phyloP scores from a whole-genome alignment of 495 filamentous ascomycete genomes.

The Penicillium malachiteum region DNA sequence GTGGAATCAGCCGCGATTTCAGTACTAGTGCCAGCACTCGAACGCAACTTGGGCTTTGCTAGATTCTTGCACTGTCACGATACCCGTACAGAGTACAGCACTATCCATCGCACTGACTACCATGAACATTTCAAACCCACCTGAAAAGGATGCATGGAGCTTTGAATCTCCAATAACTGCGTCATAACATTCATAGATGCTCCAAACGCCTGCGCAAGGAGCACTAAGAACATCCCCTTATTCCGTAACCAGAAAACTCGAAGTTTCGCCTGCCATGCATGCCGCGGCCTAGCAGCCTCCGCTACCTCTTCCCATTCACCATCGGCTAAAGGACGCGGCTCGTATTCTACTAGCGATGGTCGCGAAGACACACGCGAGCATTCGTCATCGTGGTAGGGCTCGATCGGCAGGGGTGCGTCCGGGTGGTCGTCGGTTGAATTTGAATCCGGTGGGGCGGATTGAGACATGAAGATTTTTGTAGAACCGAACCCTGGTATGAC shows the following conservation, averaged over 20 bases:
- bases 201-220: conserved; percentile 79
- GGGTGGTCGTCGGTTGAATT: conserved; percentile 3
- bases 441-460: neutral
- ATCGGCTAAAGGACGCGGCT: conserved; percentile 24
- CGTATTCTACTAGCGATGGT: conserved; percentile 17
- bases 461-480: no score
- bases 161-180: conserved; percentile 72
- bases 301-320: conserved; percentile 4
- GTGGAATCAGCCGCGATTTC: neutral
- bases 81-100: neutral
- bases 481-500: no score
- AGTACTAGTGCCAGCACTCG: neutral
- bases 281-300: conserved; percentile 15
- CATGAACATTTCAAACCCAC: conserved; percentile 34
- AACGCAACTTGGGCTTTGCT: no score
- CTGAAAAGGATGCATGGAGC: conserved; percentile 80
- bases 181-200: conserved; percentile 86
- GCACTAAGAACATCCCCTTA: conserved; percentile 71
- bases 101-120: no score
- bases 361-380: neutral
- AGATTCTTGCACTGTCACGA: neutral
- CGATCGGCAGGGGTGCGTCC: conserved; percentile 22
- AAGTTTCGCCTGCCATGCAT: conserved; percentile 25
- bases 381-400: conserved; percentile 14
- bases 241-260: conserved; percentile 54